Conservation (phyloP, 2,329 filamentous ascomycete genomes). For the Rutstroemia sydowiana region DNA sequence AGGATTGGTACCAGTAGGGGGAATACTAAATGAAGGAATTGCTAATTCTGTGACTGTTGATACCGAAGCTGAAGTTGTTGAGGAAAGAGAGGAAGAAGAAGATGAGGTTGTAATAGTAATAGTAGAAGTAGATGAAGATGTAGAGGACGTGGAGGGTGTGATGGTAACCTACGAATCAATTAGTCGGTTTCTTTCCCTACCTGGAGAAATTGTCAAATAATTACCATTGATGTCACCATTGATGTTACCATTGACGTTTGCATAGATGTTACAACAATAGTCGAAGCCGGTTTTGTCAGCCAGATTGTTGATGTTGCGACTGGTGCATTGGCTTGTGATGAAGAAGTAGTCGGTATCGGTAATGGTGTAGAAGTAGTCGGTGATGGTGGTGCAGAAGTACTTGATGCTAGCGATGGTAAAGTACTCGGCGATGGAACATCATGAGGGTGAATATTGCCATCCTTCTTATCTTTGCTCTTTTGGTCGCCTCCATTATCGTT, state of each 20-base stretch:
- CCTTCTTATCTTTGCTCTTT: slow-evolving; percentile 5
- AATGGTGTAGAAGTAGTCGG: no score
- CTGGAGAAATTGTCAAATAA: background rate
- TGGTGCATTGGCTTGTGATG: no score
- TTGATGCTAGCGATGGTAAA: no score
- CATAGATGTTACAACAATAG: background rate
- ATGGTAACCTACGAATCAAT: background rate
- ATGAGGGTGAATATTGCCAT: no score
- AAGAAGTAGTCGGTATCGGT: no score
- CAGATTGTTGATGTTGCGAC: background rate
- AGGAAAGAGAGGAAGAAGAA: background rate
- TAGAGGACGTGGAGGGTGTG: background rate
- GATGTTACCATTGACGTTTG: background rate
- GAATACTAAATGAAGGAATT: background rate
- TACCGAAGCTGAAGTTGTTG: background rate
- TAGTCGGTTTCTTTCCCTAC: background rate
- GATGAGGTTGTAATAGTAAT: background rate
- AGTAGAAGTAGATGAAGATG: background rate
- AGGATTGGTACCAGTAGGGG: background rate
- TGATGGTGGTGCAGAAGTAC: no score
- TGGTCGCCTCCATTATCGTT: slow-evolving; percentile 4
- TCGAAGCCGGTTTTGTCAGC: background rate
- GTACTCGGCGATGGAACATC: no score
- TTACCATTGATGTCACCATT: background rate
- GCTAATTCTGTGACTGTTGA: background rate